A percentile compares a stretch with the other conserved stretches of the same genome.
These are phyloP conservation scores for Pleurotus salmoneostramineus DNA, from an alignment of 768 basidiomycete genomes.

Conservation along the genomic window DNA sequence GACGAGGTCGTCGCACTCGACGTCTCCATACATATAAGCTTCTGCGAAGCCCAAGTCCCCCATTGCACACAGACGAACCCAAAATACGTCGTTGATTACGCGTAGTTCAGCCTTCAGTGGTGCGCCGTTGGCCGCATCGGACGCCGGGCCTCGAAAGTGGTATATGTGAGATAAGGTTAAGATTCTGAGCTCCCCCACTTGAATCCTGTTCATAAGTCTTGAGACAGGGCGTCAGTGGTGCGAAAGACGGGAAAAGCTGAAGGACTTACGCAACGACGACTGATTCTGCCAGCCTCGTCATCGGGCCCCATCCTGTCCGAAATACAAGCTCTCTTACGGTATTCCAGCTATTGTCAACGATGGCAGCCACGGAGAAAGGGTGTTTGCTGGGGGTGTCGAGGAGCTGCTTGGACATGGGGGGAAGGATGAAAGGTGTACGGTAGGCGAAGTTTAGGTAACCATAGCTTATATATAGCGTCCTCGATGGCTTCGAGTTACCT, in stretches of 20 bases:
- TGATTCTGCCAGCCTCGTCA: slow-evolving; percentile 37
- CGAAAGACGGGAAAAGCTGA: too few species aligned
- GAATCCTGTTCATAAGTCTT: slow-evolving; percentile 43
- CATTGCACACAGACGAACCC: slow-evolving; percentile 54
- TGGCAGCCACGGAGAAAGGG: slow-evolving; percentile 35
- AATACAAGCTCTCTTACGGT: slow-evolving; percentile 35
- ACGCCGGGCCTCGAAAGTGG: slow-evolving; percentile 31
- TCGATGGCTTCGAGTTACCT: too few species aligned
- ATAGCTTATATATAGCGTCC: not conserved
- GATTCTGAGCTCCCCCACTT: slow-evolving; percentile 44
- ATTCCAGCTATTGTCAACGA: slow-evolving; percentile 41
- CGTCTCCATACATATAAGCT: slow-evolving; percentile 77
- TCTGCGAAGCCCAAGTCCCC: slow-evolving; percentile 74
- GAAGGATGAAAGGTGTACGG: not conserved
- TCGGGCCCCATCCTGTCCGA: slow-evolving; percentile 37
- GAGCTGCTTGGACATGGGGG: slow-evolving; percentile 29
- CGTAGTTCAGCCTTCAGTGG: slow-evolving; percentile 38
- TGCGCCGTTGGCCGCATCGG: slow-evolving; percentile 13
- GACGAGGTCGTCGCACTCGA: slow-evolving; percentile 63
- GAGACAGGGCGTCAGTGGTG: not conserved
- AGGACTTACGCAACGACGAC: slow-evolving; percentile 50
- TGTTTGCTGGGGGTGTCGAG: slow-evolving; percentile 39
- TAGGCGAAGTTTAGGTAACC: not conserved
- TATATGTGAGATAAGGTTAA: slow-evolving; percentile 42
- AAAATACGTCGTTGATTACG: slow-evolving; percentile 50